Base-by-base conservation (phyloP, 148 eudicot species). In the Vaccinium darrowii region DNA sequence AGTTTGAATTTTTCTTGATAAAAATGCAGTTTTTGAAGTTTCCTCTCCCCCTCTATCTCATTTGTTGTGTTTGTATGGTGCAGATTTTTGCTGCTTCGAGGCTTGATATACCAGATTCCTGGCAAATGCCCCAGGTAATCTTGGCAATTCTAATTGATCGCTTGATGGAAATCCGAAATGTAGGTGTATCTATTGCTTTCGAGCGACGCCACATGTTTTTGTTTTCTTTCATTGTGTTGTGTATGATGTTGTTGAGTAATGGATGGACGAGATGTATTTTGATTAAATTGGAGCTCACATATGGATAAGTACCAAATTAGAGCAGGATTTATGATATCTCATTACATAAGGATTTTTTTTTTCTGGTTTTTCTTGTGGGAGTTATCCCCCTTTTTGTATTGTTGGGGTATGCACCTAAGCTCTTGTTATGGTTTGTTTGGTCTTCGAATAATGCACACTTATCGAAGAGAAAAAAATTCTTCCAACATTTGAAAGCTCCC, bases 41-140 rank as follows among this genome's bases (percentile, higher is more conserved):
- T 5, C 39, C 3, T 30, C 36, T 18, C 12, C 7, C 63, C 19
- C 0, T 47, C 15, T 56, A 36, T 36, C 13, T 53, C 1, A 19
- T 23, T 15, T 63, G 23, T 63, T 13, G 19, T 6, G 47, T 27
- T 43, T 84, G 13, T 1, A n/a, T 74, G 75, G 7, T 81, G 81
- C 84, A 94, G 99, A 87, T 94, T 88, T 96, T 94, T 86, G 90
- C 94, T 81, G 99, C 99, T 49, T 93, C 99, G 47, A 92, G 99
- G 89, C 96, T 94, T 62, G 99, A 94, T 87, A 86, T 94, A 54
- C 98, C 98, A 15, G 94, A 91, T 76, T 21, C 95, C 77, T 96
- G 98, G 99, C 99, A 96, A 84, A 96, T 96, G 98, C 98, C 98
- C 33, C 98, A 94, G 97, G 98, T 96, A 88, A 76, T 47, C 15